Conservation (phyloP, 2,329 filamentous ascomycete species). For the Ophiostoma australiae region DNA sequence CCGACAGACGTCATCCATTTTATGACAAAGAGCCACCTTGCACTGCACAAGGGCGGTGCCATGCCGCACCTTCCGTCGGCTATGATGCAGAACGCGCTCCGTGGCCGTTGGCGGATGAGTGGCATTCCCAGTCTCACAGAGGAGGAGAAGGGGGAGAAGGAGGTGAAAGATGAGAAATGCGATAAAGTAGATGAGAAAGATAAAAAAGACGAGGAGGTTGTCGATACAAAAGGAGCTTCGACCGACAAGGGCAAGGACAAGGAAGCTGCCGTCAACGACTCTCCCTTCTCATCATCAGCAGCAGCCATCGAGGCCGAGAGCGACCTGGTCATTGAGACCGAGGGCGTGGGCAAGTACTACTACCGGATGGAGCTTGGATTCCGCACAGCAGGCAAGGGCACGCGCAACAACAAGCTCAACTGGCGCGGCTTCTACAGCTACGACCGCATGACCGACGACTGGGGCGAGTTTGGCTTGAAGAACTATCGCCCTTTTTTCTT, state of each 20-base stretch:
- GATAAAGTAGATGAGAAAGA: too few relatives aligned
- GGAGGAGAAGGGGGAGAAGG: slow-evolving; percentile 23
- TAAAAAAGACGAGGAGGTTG: slow-evolving; percentile 19
- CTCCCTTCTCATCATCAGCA: slow-evolving; percentile 24
- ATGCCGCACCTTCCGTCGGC: slow-evolving; percentile 42
- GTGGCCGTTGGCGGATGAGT: slow-evolving; percentile 49
- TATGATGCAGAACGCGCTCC: slow-evolving; percentile 65
- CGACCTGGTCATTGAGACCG: slow-evolving; percentile 77
- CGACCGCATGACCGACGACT: slow-evolving; percentile 83
- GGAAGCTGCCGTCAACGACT: background rate
- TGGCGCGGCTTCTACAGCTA: slow-evolving; percentile 94
- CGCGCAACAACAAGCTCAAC: slow-evolving; percentile 76
- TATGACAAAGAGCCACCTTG: slow-evolving; percentile 66
- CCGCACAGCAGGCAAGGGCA: slow-evolving; percentile 56
- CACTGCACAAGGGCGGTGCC: slow-evolving; percentile 38
- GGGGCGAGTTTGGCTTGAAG: slow-evolving; percentile 68
- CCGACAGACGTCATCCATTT: slow-evolving; percentile 84
- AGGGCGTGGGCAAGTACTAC: slow-evolving; percentile 77
- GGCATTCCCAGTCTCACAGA: slow-evolving; percentile 33
- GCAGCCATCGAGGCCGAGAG: slow-evolving; percentile 50
- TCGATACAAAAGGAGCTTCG: background rate
- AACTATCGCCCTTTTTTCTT: slow-evolving; percentile 64
- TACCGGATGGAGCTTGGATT: slow-evolving; percentile 77
- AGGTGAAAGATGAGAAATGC: slow-evolving; percentile 24
- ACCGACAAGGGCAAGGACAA: slow-evolving; percentile 10